phyloP scores from a whole-genome alignment of 176 grass and related monocot species.

The Chrysopogon serrulatus region DNA sequence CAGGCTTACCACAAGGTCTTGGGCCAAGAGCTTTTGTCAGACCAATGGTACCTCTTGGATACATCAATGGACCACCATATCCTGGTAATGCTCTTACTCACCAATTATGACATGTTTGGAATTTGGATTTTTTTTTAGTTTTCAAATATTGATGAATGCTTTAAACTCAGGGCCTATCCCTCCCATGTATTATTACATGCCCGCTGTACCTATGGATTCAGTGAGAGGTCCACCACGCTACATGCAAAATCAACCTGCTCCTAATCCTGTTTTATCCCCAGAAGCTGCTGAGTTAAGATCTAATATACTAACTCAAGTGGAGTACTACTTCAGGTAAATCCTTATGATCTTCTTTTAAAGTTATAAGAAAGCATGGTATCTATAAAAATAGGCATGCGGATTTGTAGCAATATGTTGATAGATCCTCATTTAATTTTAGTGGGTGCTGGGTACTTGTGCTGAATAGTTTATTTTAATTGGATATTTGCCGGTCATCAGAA shows the following conservation, averaged over 20 bases:
- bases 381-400: neutral
- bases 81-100: conserved; percentile 53
- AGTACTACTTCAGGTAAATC: conserved; percentile 75
- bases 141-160: conserved; percentile 6
- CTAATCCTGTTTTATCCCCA: conserved; percentile 35
- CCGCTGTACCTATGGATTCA: conserved; percentile 49
- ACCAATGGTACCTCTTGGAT: conserved; percentile 56
- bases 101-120: neutral
- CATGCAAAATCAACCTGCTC: conserved; percentile 32
- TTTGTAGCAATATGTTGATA: neutral
- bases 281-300: conserved; percentile 46
- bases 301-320: conserved; percentile 64
- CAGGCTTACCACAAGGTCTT: conserved; percentile 42
- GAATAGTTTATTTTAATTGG: neutral
- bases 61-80: conserved; percentile 49
- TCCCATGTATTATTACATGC: conserved; percentile 70
- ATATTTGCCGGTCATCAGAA: neutral
- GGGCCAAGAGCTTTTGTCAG: conserved; percentile 56
- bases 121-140: conserved; percentile 8
- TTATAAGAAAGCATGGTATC: neutral
- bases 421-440: neutral
- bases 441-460: neutral
- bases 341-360: conserved; percentile 2
- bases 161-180: conserved; percentile 51
- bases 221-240: conserved; percentile 47